phyloP scores from a whole-genome alignment of 805 yeast genomes.

The Wickerhamiella cacticola region DNA sequence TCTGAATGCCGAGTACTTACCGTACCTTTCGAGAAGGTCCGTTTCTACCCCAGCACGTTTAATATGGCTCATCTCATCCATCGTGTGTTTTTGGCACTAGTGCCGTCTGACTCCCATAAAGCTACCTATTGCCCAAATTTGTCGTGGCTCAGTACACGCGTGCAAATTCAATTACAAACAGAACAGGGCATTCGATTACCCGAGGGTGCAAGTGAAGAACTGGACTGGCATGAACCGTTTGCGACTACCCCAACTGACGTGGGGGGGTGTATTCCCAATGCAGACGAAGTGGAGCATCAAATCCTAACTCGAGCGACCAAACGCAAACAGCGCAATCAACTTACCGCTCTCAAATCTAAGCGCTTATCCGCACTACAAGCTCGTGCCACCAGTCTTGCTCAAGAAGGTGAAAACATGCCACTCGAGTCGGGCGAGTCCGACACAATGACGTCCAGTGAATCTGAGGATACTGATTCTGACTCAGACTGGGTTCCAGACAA shows the following conservation, averaged over 20 bases:
- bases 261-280: too few species aligned
- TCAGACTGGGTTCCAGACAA: not conserved
- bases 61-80: not conserved
- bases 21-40: not conserved
- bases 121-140: not conserved
- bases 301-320: too few species aligned
- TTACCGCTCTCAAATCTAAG: not conserved
- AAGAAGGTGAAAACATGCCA: too few species aligned
- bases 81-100: not conserved
- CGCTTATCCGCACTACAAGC: not conserved
- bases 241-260: not conserved
- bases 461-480: too few species aligned
- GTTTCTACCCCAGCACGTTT: not conserved
- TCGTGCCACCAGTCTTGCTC: not conserved
- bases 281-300: too few species aligned
- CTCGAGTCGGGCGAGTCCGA: too few species aligned
- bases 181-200: not conserved
- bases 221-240: not conserved
- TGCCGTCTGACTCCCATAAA: not conserved
- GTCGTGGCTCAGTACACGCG: not conserved
- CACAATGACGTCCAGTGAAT: not conserved
- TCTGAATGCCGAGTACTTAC: not conserved
- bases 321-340: too few species aligned
- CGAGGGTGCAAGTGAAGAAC: not conserved
- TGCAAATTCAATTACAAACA: too few species aligned